Evolutionary conservation across 139 green algal species (phyloP).

Genomic region (Chlamydomonas schloesseri): DNA sequence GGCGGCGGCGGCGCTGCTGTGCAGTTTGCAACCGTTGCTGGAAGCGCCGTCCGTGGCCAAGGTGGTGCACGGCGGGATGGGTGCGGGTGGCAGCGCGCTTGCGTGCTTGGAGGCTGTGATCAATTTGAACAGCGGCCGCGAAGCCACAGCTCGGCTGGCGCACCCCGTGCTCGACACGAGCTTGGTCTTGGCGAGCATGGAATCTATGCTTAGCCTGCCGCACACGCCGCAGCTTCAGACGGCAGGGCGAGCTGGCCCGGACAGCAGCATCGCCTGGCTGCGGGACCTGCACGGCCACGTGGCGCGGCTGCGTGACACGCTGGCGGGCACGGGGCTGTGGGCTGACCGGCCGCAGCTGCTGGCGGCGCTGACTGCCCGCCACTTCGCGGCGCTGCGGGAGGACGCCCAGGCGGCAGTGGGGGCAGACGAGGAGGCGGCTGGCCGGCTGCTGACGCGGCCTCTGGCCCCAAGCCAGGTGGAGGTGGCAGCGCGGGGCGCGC

Average conservation of each 20-base stretch:
- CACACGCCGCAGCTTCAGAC: neutral
- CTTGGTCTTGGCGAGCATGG: neutral
- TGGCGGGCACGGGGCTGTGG: slow-evolving; percentile 1
- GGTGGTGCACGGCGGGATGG: slow-evolving; percentile 10
- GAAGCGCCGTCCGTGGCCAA: neutral
- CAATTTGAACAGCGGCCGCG: neutral
- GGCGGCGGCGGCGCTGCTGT: neutral
- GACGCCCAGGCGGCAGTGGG: neutral
- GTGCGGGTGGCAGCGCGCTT: neutral
- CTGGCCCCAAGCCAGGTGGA: neutral
- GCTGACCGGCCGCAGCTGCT: slow-evolving; percentile 6
- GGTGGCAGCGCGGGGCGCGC: neutral
- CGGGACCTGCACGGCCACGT: neutral
- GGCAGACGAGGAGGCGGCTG: neutral
- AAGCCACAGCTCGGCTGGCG: neutral
- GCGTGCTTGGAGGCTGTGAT: neutral
- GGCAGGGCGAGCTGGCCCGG: neutral
- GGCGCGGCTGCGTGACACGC: neutral
- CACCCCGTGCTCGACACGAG: slow-evolving; percentile 8
- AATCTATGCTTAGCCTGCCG: neutral
- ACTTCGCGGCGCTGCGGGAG: slow-evolving; percentile 1
- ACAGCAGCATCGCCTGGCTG: too few relatives aligned
- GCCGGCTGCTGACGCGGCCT: neutral
- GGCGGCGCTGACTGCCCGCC: neutral
- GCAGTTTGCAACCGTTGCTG: neutral